These are phyloP conservation scores for Codiaeum variegatum DNA, from an alignment of 441 rosid species.

Conservation along the genomic window DNA sequence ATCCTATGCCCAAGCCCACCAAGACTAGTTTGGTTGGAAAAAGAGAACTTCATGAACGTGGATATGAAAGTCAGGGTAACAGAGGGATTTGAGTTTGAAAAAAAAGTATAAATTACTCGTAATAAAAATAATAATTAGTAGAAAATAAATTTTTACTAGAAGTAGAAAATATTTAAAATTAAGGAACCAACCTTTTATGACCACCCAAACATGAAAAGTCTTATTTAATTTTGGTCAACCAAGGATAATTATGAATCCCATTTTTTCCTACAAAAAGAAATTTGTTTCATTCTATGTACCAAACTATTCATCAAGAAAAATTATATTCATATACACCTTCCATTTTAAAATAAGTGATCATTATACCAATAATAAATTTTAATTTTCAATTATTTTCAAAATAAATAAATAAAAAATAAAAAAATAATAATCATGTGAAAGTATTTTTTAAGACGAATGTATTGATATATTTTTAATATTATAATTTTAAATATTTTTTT, in stretches of 20 bases:
- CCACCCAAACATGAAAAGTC: not conserved
- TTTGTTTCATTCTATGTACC: not conserved
- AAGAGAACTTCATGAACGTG: not conserved
- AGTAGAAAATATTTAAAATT: not conserved
- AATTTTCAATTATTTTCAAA: no score
- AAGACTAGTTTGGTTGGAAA: constrained; percentile 4
- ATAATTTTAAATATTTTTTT: no score
- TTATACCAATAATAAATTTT: no score
- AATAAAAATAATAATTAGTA: not conserved
- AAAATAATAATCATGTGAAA: no score
- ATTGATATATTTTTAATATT: no score
- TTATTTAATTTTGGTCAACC: constrained; percentile 2
- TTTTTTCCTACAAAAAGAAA: not conserved
- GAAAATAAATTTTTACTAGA: not conserved
- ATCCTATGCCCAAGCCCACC: no score
- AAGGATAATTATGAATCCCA: not conserved
- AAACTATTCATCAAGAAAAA: not conserved
- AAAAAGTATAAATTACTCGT: not conserved
- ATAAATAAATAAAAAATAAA: no score
- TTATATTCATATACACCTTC: no score
- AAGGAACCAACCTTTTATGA: constrained; percentile 4
- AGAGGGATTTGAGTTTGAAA: no score
- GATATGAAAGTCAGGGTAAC: not conserved
- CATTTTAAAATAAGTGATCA: no score
- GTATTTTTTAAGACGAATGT: no score